Base-by-base conservation (phyloP, 768 basidiomycete genomes). In the Termitomyces sp. region DNA sequence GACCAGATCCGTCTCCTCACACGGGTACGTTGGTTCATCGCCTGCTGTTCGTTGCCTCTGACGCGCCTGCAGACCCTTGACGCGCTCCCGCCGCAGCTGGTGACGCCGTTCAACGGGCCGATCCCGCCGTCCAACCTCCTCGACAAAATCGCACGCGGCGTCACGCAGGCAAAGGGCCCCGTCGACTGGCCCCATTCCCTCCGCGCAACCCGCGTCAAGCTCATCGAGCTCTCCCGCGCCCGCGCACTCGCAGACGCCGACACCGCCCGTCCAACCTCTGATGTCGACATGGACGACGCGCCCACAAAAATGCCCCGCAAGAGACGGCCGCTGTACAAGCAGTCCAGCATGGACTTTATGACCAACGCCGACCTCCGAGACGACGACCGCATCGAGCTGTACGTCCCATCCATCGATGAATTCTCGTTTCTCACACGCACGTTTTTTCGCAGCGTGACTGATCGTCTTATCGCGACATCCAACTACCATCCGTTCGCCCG, bases 301-400 rank as follows among this genome's bases (percentile, higher is more conserved):
- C 67, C 60, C 52, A 69, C 70, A 49, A 70, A 69, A 58, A 64
- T 70, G 28, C 18, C 71, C 10, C 54, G 53, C 53, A 65, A 71
- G 30, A 78, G 77, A 57, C 82, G 85, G 18, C 85, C 85, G 18
- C 75, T 91, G 28, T 89, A 90, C 72, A 79, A 88, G 59, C 89
- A 91, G 75, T 90, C 89, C 26, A 91, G 89, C 70, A 93, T 93
- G 91, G 91, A 93, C 68, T 92, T 91, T 63, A 83, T 93, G 72
- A 82, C 80, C 60, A 71, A 79, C 33, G 77, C 78, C 54, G 76
- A 82, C 60, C 67, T 78, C 64, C 76, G 79, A 63, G 76, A 79
- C 56, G 82, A 78, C 57, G 79, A 84, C 54, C 76, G 76, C 55
- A 84, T 91, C 67, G 77, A 80, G 57, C 80, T 83, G 90, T 91